Percentiles rank a stretch among this genome's conserved stretches.
Evolutionary conservation across 2,329 filamentous ascomycete species (phyloP).

Genomic region (Aquanectria penicillioides): DNA sequence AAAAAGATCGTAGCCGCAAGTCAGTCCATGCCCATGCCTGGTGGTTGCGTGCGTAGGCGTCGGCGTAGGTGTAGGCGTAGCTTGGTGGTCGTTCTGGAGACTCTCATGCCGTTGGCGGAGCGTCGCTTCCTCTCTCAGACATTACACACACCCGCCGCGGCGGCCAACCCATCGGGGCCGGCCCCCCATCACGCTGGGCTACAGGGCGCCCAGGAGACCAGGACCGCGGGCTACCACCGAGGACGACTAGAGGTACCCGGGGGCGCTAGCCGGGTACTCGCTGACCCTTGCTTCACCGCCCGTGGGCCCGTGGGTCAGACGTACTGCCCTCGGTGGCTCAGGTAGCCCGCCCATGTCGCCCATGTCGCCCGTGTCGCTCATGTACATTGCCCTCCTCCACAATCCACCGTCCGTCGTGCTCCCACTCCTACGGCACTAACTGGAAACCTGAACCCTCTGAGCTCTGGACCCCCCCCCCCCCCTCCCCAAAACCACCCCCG

Average conservation of each 20-base stretch:
- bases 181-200: conserved; percentile 13
- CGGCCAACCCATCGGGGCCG: conserved; percentile 14
- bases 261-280: conserved; percentile 8
- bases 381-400: conserved; percentile 7
- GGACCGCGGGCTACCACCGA: conserved; percentile 6
- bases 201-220: not conserved
- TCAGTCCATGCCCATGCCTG: conserved; percentile 42
- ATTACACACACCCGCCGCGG: conserved; percentile 25
- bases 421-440: too few species aligned
- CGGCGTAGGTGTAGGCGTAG: conserved; percentile 14
- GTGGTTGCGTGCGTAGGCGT: conserved; percentile 40
- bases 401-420: conserved; percentile 8
- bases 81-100: conserved; percentile 36
- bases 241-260: not conserved
- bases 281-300: conserved; percentile 3
- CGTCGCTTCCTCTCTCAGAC: conserved; percentile 39
- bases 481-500: not conserved
- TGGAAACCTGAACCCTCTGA: conserved; percentile 19
- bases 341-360: conserved; percentile 14
- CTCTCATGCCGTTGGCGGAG: conserved; percentile 41
- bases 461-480: not conserved
- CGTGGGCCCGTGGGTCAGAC: not conserved
- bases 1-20: conserved; percentile 35
- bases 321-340: conserved; percentile 6
- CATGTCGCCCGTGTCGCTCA: conserved; percentile 3